These are phyloP conservation scores for Diplodia corticola DNA, from an alignment of 2,329 filamentous ascomycete species.

Conservation along the genomic window DNA sequence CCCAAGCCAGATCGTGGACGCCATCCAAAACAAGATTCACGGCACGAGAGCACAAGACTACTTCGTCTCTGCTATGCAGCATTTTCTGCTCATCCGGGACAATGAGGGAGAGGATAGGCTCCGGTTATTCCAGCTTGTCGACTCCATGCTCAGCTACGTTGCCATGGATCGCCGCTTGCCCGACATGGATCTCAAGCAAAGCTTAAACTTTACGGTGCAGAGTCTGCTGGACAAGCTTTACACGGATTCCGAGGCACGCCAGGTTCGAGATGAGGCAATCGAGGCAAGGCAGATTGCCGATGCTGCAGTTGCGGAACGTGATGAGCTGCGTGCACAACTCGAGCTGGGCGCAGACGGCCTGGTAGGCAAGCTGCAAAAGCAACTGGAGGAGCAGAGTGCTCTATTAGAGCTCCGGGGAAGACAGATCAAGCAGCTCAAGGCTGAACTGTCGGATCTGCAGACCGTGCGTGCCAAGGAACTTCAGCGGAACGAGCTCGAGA, in stretches of 20 bases:
- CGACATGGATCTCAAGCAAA: constrained; percentile 97
- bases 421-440: constrained; percentile 84
- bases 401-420: constrained; percentile 87
- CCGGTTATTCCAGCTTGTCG: constrained; percentile 95
- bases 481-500: constrained; percentile 93
- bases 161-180: constrained; percentile 95
- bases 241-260: constrained; percentile 91
- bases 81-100: constrained; percentile 87
- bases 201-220: constrained; percentile 95
- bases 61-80: constrained; percentile 92
- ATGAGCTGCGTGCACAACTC: constrained; percentile 87
- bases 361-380: constrained; percentile 87
- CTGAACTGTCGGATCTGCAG: constrained; percentile 84
- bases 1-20: constrained; percentile 89
- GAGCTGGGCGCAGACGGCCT: constrained; percentile 91
- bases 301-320: constrained; percentile 91
- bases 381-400: constrained; percentile 87
- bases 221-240: constrained; percentile 92
- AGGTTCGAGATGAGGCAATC: constrained; percentile 86
- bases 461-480: constrained; percentile 84
- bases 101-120: constrained; percentile 89
- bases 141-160: constrained; percentile 98
- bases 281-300: constrained; percentile 92
- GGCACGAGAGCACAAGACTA: constrained; percentile 90
- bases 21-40: constrained; percentile 80